These are phyloP conservation scores for Vachellia pachyceras DNA, from an alignment of 306 rosid genomes.

Conservation along the genomic window DNA sequence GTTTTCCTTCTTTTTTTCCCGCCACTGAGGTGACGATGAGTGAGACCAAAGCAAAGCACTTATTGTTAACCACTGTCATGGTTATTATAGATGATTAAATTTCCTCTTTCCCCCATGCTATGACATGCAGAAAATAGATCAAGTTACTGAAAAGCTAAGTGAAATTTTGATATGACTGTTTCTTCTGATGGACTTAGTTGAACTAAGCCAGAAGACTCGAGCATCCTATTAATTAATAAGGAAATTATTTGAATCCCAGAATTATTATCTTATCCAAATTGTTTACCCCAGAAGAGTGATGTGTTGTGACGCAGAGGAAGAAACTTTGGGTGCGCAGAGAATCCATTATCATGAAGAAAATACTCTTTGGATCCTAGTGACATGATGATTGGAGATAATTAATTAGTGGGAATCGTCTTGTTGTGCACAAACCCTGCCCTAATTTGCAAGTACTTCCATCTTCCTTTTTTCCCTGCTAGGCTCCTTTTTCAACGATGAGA, in stretches of 20 bases:
- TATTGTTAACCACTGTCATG: neutral
- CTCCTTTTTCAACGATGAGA: too few species aligned
- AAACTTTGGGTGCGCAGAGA: neutral
- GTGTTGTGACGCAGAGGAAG: neutral
- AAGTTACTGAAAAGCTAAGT: neutral
- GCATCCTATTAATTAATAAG: neutral
- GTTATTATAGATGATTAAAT: too few species aligned
- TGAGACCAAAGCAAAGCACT: neutral
- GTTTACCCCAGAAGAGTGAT: neutral
- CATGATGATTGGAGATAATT: neutral
- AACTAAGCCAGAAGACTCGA: neutral
- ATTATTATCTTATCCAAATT: neutral
- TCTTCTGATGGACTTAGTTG: too few species aligned
- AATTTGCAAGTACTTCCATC: constrained; percentile 6
- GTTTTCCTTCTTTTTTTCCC: neutral
- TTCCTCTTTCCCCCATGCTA: neutral
- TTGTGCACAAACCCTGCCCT: constrained; percentile 30
- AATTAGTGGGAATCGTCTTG: constrained; percentile 40
- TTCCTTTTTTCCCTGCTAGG: neutral
- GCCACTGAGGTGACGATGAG: neutral
- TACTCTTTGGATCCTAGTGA: neutral
- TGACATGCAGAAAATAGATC: neutral
- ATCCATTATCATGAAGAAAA: neutral
- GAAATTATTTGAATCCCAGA: neutral
- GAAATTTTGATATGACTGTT: neutral